These are phyloP conservation scores for Cordyceps cicadae DNA, from an alignment of 2,329 filamentous ascomycete species.

Conservation along the genomic window DNA sequence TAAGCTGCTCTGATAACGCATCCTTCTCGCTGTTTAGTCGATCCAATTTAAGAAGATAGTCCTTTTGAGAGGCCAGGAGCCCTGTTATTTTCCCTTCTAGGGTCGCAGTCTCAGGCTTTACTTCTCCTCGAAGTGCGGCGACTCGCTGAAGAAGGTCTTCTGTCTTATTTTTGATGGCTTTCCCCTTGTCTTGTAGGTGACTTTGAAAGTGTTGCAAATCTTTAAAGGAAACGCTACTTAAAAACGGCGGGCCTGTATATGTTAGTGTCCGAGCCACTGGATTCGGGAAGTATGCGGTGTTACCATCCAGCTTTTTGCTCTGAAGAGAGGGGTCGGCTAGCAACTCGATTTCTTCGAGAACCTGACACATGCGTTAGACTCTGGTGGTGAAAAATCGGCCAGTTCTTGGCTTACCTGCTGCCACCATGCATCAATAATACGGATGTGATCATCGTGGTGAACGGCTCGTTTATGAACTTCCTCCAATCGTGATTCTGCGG, in stretches of 20 bases:
- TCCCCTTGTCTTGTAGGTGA: slow-evolving; percentile 69
- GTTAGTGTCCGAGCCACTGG: not conserved
- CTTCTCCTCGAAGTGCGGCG: slow-evolving; percentile 40
- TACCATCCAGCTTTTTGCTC: slow-evolving; percentile 36
- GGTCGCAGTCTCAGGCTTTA: slow-evolving; percentile 60
- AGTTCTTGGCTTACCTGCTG: slow-evolving; percentile 59
- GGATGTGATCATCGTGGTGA: slow-evolving; percentile 87
- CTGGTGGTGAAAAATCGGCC: not conserved
- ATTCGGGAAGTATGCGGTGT: not conserved
- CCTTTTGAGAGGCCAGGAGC: slow-evolving; percentile 75
- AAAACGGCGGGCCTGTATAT: slow-evolving; percentile 42
- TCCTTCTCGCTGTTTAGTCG: slow-evolving; percentile 71
- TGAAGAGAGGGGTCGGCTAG: slow-evolving; percentile 44
- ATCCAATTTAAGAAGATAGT: slow-evolving; percentile 67
- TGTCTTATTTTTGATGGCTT: slow-evolving; percentile 67
- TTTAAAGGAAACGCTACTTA: slow-evolving; percentile 53
- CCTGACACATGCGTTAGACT: slow-evolving; percentile 27
- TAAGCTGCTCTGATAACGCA: slow-evolving; percentile 74
- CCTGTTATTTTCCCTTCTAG: slow-evolving; percentile 68
- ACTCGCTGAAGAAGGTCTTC: slow-evolving; percentile 57
- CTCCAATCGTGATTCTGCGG: slow-evolving; percentile 71
- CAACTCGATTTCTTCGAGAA: slow-evolving; percentile 56
- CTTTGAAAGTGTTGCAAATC: slow-evolving; percentile 66
- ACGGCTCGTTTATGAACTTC: slow-evolving; percentile 69
- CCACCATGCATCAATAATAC: slow-evolving; percentile 89